Percentiles rank a stretch among this genome's conserved stretches.
Evolutionary conservation across 1,284 basidiomycete species (phyloP).

Genomic region (Neolentinus lepideus): DNA sequence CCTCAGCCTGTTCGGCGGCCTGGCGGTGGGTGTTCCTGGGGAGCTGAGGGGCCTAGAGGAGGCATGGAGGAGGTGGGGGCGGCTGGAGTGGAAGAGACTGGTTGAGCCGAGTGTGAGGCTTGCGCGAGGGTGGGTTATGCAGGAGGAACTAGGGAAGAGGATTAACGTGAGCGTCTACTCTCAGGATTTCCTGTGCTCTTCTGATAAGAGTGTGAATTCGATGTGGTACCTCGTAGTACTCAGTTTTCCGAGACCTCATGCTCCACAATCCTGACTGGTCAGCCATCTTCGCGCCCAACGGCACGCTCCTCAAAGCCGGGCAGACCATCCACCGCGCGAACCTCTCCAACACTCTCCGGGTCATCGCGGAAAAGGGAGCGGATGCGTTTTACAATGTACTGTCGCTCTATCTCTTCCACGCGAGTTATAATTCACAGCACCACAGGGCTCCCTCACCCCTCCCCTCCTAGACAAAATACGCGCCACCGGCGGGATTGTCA

Average conservation of each 20-base stretch:
- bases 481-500: slow-evolving; percentile 73
- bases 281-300: slow-evolving; percentile 75
- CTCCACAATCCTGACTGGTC: slow-evolving; percentile 74
- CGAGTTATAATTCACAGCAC: slow-evolving; percentile 6
- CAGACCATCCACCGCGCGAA: slow-evolving; percentile 66
- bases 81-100: slow-evolving; percentile 69
- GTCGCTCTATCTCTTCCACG: slow-evolving; percentile 14
- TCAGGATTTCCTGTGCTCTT: neutral
- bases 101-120: slow-evolving; percentile 72
- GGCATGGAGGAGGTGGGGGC: slow-evolving; percentile 76
- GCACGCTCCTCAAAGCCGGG: slow-evolving; percentile 64
- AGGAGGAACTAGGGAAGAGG: slow-evolving; percentile 64
- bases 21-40: slow-evolving; percentile 81
- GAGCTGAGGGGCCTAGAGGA: slow-evolving; percentile 81
- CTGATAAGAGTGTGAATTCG: neutral
- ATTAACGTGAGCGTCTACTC: slow-evolving; percentile 46
- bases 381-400: slow-evolving; percentile 70
- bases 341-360: slow-evolving; percentile 59
- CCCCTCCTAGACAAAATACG: slow-evolving; percentile 63
- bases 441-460: slow-evolving; percentile 68
- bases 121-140: slow-evolving; percentile 74
- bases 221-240: slow-evolving; percentile 22
- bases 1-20: slow-evolving; percentile 64
- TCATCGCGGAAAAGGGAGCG: slow-evolving; percentile 62
- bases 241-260: slow-evolving; percentile 52